A percentile compares a stretch with the other conserved stretches of the same genome.
Evolutionary conservation across 2,329 filamentous ascomycete species (phyloP).

Genomic region (Tolypocladium album): DNA sequence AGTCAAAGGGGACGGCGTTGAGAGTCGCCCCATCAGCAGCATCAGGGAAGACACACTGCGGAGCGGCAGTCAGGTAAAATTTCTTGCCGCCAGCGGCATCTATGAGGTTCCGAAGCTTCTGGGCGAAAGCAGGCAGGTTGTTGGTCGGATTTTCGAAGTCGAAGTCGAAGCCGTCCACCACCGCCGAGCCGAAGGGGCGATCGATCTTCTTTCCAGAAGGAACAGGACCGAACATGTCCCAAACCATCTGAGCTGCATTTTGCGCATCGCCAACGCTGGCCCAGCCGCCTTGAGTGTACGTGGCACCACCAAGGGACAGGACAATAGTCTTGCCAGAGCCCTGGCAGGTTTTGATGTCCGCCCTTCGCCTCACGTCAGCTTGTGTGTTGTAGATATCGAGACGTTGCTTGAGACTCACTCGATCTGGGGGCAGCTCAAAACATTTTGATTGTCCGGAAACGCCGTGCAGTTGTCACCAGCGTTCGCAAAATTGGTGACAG

Average conservation of each 20-base stretch:
- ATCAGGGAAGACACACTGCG: constrained; percentile 59
- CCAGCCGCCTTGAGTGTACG: constrained; percentile 61
- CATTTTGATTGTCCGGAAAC: constrained; percentile 41
- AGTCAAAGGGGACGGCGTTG: constrained; percentile 45
- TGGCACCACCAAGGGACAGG: constrained; percentile 61
- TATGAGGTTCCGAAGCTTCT: constrained; percentile 44
- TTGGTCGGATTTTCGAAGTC: constrained; percentile 54
- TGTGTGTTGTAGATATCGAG: constrained; percentile 16
- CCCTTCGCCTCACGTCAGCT: neutral
- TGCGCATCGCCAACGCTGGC: constrained; percentile 37
- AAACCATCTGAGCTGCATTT: constrained; percentile 50
- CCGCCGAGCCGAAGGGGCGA: constrained; percentile 55
- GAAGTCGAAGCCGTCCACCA: constrained; percentile 67
- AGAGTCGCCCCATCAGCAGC: constrained; percentile 46
- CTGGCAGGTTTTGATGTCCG: constrained; percentile 49
- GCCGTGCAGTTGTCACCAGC: constrained; percentile 49
- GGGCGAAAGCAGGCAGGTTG: constrained; percentile 52
- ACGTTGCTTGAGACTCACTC: constrained; percentile 34
- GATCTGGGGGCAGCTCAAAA: constrained; percentile 53
- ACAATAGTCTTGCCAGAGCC: constrained; percentile 55
- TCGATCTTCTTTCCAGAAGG: constrained; percentile 29
- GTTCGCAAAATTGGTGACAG: constrained; percentile 54
- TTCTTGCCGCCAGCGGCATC: constrained; percentile 40
- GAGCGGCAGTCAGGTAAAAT: constrained; percentile 54
- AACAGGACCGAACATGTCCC: constrained; percentile 59